A percentile compares a stretch with the other conserved stretches of the same genome.
Conservation (phyloP, 176 grass and related monocot species). For the Oryza rufipogon region DNA sequence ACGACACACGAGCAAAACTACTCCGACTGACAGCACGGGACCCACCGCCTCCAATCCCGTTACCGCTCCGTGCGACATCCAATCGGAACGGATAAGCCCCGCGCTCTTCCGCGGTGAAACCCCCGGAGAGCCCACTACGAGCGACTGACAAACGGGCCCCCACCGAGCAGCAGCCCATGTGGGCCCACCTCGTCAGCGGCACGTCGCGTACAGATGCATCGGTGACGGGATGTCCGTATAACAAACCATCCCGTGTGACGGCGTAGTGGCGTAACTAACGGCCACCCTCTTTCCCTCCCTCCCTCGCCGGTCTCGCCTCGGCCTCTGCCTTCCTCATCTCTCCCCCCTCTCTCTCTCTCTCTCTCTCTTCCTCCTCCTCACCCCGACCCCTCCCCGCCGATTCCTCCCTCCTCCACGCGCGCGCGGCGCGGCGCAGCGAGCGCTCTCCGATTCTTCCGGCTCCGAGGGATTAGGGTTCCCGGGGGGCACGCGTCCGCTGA, state of each 20-base stretch:
- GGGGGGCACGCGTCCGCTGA: not conserved
- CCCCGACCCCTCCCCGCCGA: constrained; percentile 12
- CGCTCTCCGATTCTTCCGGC: not conserved
- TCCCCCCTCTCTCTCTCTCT: not conserved
- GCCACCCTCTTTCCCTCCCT: constrained; percentile 10
- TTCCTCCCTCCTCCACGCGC: constrained; percentile 29
- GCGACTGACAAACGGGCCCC: not conserved
- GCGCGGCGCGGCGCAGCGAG: constrained; percentile 3
- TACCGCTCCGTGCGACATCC: constrained; percentile 31
- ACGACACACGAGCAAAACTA: not conserved
- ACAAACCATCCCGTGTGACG: constrained; percentile 43
- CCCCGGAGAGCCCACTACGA: rapidly evolving
- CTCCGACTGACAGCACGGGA: constrained; percentile 38
- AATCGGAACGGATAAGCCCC: constrained; percentile 42
- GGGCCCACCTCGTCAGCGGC: too few relatives aligned
- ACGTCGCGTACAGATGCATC: not conserved
- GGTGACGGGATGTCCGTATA: not conserved
- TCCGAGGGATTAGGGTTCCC: constrained; percentile 19
- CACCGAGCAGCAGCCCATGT: rapidly evolving
- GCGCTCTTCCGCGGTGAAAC: not conserved
- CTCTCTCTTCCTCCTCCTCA: not conserved
- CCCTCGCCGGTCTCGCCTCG: not conserved
- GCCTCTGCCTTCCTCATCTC: constrained; percentile 50
- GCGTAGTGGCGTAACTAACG: constrained; percentile 35
- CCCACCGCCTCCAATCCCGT: constrained; percentile 23